These are phyloP conservation scores for Euphorbia pulcherrima DNA, from an alignment of 345 rosid genomes.

Conservation along the genomic window DNA sequence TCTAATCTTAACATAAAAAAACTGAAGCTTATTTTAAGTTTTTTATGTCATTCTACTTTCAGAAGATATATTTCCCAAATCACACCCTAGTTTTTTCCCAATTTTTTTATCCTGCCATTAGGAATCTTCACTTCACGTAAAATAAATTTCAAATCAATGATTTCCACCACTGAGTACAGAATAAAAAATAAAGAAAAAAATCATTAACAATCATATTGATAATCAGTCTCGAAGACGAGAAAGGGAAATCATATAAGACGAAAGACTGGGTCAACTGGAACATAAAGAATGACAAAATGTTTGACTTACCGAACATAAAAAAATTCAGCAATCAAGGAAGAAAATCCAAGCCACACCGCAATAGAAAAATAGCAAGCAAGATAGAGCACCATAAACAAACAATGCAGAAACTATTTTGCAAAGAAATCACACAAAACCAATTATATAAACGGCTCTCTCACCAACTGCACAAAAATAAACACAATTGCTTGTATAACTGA, in stretches of 20 bases:
- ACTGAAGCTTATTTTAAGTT: neutral
- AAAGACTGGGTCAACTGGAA: neutral
- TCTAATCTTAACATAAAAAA: neutral
- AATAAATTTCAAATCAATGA: neutral
- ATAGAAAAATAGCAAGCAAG: neutral
- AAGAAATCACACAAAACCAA: constrained; percentile 1
- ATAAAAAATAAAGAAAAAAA: neutral
- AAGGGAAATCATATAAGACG: neutral
- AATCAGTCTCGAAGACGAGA: neutral
- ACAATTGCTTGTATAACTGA: neutral
- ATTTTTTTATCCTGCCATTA: neutral
- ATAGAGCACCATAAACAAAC: neutral
- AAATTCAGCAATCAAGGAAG: neutral
- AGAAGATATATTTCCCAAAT: neutral
- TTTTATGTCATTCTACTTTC: neutral
- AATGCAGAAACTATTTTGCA: neutral
- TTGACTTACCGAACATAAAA: neutral
- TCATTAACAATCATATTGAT: neutral
- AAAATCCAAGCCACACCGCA: neutral
- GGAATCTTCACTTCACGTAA: neutral
- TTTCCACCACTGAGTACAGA: neutral
- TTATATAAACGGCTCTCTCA: constrained; percentile 14
- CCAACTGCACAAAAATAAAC: constrained; percentile 7
- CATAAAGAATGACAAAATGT: neutral
- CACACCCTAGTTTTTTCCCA: neutral